phyloP scores from a whole-genome alignment of 345 rosid species.

The Syzygium grande region DNA sequence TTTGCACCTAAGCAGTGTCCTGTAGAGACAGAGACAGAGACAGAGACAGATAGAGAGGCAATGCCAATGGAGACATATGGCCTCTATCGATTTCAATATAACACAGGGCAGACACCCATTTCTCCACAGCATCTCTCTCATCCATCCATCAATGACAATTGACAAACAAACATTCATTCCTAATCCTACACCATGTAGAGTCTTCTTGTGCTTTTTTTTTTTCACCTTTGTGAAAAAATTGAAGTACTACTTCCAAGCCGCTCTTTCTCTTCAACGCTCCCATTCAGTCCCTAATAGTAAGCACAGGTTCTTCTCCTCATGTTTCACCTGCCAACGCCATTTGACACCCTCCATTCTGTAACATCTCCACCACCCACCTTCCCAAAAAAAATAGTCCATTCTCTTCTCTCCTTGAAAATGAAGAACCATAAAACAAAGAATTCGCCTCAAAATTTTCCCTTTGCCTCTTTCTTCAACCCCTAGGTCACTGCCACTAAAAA shows the following conservation, averaged over 20 bases:
- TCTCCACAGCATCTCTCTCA: not conserved
- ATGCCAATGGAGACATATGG: not conserved
- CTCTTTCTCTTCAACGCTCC: not conserved
- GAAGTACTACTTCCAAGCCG: not conserved
- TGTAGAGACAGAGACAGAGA: not conserved
- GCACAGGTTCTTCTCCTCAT: not conserved
- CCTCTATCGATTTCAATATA: not conserved
- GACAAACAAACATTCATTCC: conserved; percentile 6
- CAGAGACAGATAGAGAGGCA: not conserved
- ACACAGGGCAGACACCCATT: not conserved
- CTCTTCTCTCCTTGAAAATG: not conserved
- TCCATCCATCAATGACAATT: conserved; percentile 4
- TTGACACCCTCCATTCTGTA: not conserved
- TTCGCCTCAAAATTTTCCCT: not conserved
- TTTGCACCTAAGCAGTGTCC: not conserved
- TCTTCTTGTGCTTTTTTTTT: not conserved
- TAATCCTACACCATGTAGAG: not conserved
- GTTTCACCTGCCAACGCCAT: not conserved
- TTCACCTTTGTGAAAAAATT: not conserved
- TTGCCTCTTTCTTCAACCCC: not conserved
- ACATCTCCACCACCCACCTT: not conserved
- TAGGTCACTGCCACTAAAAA: not conserved
- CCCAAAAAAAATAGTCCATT: not conserved
- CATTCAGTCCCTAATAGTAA: not conserved
- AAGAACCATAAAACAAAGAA: not conserved